phyloP scores from a whole-genome alignment of 2,329 filamentous ascomycete genomes.

The Phaeosphaeriaceae sp. region DNA sequence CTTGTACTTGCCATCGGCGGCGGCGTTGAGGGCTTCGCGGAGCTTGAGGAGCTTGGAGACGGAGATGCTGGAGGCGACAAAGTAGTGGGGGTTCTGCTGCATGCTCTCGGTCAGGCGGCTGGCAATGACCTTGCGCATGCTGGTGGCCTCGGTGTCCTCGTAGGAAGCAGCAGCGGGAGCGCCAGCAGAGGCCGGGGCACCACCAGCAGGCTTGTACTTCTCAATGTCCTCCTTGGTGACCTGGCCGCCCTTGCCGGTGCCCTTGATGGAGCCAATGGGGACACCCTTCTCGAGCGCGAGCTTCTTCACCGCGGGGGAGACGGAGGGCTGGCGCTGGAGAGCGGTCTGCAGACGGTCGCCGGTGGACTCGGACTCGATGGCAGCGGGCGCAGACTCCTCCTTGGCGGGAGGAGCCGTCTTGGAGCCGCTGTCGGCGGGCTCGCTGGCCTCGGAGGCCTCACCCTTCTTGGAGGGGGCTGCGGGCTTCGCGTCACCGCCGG shows the following conservation, averaged over 20 bases:
- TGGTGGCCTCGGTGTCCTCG: slow-evolving; percentile 82
- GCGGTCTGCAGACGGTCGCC: slow-evolving; percentile 81
- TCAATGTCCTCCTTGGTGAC: slow-evolving; percentile 94
- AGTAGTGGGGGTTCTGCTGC: slow-evolving; percentile 97
- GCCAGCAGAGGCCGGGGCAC: slow-evolving; percentile 55
- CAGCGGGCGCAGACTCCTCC: slow-evolving; percentile 60
- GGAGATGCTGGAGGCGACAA: slow-evolving; percentile 88
- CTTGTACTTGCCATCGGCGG: slow-evolving; percentile 93
- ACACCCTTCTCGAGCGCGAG: slow-evolving; percentile 87
- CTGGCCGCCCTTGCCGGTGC: slow-evolving; percentile 82
- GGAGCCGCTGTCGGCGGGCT: slow-evolving; percentile 65
- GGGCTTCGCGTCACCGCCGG: slow-evolving; percentile 79
- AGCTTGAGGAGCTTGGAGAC: slow-evolving; percentile 97
- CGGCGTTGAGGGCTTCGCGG: slow-evolving; percentile 88
- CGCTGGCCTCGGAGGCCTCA: slow-evolving; percentile 65
- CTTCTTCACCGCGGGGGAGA: slow-evolving; percentile 76
- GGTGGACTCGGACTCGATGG: slow-evolving; percentile 75
- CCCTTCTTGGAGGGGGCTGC: slow-evolving; percentile 69
- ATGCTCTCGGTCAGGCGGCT: slow-evolving; percentile 86
- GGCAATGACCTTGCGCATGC: slow-evolving; percentile 99
- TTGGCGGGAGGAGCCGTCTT: slow-evolving; percentile 63
- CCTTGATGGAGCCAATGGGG: slow-evolving; percentile 79
- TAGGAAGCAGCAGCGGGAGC: slow-evolving; percentile 70
- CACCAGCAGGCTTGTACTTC: slow-evolving; percentile 71
- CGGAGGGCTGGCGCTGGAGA: slow-evolving; percentile 81